Evolutionary conservation across 1,139 yeast species (phyloP), one percentile per base, ranked within the genome.

Genomic region (Arxiozyma slooffiae): DNA sequence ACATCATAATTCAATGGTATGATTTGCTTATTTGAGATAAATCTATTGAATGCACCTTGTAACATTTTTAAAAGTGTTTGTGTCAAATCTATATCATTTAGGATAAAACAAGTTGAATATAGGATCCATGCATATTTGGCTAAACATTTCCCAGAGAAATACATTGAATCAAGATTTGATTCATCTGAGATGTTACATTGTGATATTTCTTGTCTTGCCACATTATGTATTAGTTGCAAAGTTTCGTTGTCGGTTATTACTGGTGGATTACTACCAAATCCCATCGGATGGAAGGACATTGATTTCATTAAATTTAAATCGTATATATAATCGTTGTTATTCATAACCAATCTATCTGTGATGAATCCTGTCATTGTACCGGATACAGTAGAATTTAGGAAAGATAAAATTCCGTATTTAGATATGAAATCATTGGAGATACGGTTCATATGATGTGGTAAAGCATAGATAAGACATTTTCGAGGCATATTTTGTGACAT

Each of bases 61-160:
- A 84, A 61, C 53, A 76, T 75, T 1, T 77, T 75, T 45, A 82
- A 66, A 36, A 80, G 66, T 0, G 62, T 62, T n/a, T 63, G 57
- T 0, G 85, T 77, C 49, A 82, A 66, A 0, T 60, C 59, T 0
- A 63, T 55, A 60, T 85, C 83, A 17, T 75, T 63, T 48, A 85
- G 61, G 9, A 84, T 72, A 54, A 72, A 80, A 46, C 80, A 79
- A 38, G 80, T 75, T 21, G 80, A 83, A 58, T 80, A 83, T 8
- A 84, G 72, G 48, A 85, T 73, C 71, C 81, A 81, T 0, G 92
- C 90, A 66, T 81, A 85, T 61, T 84, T 85, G 51, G 85, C 89
- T 50, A 85, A 68, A 22, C 80, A 74, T 61, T 85, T 85, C 26
- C 95, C 95, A 2, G 88, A 75, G 14, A 83, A 79, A 63, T 85